A percentile compares a stretch with the other conserved stretches of the same genome.
Conservation (phyloP, 352 stramenopile species). For the Lagenidium giganteum region DNA sequence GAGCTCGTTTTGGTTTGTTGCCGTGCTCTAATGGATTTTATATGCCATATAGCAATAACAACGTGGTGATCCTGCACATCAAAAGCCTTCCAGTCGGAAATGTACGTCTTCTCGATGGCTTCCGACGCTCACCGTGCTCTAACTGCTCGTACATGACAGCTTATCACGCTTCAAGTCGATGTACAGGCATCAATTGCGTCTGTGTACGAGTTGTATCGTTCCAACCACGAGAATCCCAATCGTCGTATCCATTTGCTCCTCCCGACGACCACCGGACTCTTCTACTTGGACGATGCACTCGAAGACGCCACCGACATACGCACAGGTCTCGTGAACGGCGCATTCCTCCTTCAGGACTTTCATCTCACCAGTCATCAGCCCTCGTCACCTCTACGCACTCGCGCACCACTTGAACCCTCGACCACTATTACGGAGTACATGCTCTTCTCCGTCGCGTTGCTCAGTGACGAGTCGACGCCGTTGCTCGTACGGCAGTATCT, state of each 20-base stretch:
- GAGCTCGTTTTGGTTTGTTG: neutral
- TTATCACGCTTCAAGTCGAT: constrained; percentile 59
- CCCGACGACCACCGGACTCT: constrained; percentile 55
- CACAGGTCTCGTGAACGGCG: constrained; percentile 59
- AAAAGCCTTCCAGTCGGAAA: constrained; percentile 74
- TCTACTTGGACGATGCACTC: constrained; percentile 64
- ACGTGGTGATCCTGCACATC: constrained; percentile 62
- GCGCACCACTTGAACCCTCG: neutral
- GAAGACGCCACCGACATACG: constrained; percentile 52
- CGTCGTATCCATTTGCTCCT: constrained; percentile 62
- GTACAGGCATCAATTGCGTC: constrained; percentile 44
- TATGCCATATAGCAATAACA: constrained; percentile 25
- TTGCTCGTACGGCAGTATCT: constrained; percentile 63
- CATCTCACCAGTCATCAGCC: constrained; percentile 18
- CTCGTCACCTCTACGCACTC: no score
- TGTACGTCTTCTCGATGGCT: constrained; percentile 22
- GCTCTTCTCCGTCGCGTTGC: constrained; percentile 61
- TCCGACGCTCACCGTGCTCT: neutral
- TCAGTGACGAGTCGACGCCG: constrained; percentile 48
- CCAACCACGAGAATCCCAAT: constrained; percentile 47
- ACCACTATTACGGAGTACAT: constrained; percentile 36
- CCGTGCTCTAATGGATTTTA: neutral
- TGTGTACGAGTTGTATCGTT: constrained; percentile 76
- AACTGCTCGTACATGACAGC: constrained; percentile 13
- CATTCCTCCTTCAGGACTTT: constrained; percentile 68